Evolutionary conservation across 768 basidiomycete species (phyloP).

Genomic region (Rhizopogon sp.): DNA sequence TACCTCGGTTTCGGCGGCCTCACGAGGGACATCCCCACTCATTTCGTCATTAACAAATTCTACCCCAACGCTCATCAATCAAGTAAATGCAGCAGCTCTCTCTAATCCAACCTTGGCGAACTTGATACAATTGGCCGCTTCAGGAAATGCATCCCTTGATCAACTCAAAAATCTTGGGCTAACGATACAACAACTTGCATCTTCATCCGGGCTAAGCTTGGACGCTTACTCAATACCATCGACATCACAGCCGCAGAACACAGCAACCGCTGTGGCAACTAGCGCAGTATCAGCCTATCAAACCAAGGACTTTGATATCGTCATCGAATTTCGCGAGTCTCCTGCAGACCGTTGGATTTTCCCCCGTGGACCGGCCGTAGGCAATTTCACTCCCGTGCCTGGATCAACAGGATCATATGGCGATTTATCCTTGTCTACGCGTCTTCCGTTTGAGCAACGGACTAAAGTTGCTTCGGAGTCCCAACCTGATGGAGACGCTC

Average conservation of each 20-base stretch:
- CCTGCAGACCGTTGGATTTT: slow-evolving; percentile 63
- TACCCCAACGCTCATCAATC: slow-evolving; percentile 52
- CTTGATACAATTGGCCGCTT: slow-evolving; percentile 59
- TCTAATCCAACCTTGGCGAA: slow-evolving; percentile 66
- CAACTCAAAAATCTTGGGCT: slow-evolving; percentile 65
- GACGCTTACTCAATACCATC: slow-evolving; percentile 7
- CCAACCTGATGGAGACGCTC: slow-evolving; percentile 8
- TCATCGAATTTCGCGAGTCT: slow-evolving; percentile 65
- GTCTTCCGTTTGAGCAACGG: slow-evolving; percentile 38
- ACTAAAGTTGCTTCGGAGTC: slow-evolving; percentile 6
- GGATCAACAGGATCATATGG: slow-evolving; percentile 11
- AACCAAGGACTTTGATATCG: slow-evolving; percentile 62
- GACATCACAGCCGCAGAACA: slow-evolving; percentile 7
- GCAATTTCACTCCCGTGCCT: slow-evolving; percentile 32
- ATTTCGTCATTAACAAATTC: slow-evolving; percentile 40
- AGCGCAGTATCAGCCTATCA: slow-evolving; percentile 15
- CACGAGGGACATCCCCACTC: slow-evolving; percentile 31
- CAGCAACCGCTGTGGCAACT: slow-evolving; percentile 9
- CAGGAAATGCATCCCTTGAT: slow-evolving; percentile 54
- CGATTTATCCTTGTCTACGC: slow-evolving; percentile 37
- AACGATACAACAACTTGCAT: slow-evolving; percentile 66
- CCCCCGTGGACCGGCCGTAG: slow-evolving; percentile 53
- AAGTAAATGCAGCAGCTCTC: slow-evolving; percentile 62
- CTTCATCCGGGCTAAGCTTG: slow-evolving; percentile 5
- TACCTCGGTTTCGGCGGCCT: slow-evolving; percentile 14